Evolutionary conservation across 768 basidiomycete genomes (phyloP).

Genomic region (Leccinum disarticulatum): DNA sequence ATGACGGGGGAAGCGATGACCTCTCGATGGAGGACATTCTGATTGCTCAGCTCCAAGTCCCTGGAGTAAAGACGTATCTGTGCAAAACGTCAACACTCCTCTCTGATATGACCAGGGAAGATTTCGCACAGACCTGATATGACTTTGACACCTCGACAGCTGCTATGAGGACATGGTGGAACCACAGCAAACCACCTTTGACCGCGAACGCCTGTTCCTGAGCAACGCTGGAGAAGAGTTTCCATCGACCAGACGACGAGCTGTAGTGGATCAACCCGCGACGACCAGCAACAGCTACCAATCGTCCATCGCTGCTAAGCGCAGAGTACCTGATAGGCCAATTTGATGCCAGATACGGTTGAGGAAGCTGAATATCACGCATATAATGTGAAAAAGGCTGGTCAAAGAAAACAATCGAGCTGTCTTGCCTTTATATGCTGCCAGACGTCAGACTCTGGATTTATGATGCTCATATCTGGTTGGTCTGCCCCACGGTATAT

Average conservation of each 20-base stretch:
- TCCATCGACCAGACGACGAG: slow-evolving; percentile 93
- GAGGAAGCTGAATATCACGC: slow-evolving; percentile 66
- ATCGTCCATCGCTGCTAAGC: slow-evolving; percentile 84
- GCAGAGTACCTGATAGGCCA: slow-evolving; percentile 95
- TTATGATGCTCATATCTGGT: slow-evolving; percentile 97
- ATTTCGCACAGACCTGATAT: slow-evolving; percentile 56
- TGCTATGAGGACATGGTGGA: slow-evolving; percentile 90
- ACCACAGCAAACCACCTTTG: slow-evolving; percentile 92
- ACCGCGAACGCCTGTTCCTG: slow-evolving; percentile 90
- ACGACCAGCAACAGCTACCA: slow-evolving; percentile 91
- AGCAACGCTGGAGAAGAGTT: slow-evolving; percentile 72
- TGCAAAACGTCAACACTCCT: not conserved
- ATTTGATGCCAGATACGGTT: slow-evolving; percentile 82
- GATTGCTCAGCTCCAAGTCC: slow-evolving; percentile 81
- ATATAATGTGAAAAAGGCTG: not conserved
- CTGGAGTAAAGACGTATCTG: slow-evolving; percentile 94
- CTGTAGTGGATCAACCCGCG: slow-evolving; percentile 93
- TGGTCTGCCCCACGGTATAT: slow-evolving; percentile 97
- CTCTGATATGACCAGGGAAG: not conserved
- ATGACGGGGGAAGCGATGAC: slow-evolving; percentile 74
- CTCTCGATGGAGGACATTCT: slow-evolving; percentile 83
- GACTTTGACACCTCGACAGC: slow-evolving; percentile 82
- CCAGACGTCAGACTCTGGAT: slow-evolving; percentile 98
- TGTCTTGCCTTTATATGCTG: slow-evolving; percentile 82
- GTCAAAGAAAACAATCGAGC: slow-evolving; percentile 3